Conservation (phyloP, 2,329 filamentous ascomycete species). For the Xylariaceae sp. region DNA sequence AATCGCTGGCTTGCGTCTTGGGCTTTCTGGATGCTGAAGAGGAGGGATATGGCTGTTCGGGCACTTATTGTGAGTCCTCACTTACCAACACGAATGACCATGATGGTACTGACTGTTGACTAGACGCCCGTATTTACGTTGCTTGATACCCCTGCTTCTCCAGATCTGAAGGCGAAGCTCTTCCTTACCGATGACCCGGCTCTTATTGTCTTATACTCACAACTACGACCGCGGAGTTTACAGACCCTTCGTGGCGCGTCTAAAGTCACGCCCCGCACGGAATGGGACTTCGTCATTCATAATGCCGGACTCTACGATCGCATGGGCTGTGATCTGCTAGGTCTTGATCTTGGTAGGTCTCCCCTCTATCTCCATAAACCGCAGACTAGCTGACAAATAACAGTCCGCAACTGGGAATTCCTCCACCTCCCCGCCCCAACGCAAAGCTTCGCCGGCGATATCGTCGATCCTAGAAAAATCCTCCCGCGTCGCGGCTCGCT, state of each 20-base stretch:
- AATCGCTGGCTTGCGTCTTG: slow-evolving; percentile 94
- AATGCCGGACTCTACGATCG: slow-evolving; percentile 79
- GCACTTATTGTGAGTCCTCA: slow-evolving; percentile 63
- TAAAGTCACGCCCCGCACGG: slow-evolving; percentile 69
- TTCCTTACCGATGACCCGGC: slow-evolving; percentile 90
- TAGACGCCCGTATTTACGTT: slow-evolving; percentile 74
- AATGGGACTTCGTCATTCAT: slow-evolving; percentile 86
- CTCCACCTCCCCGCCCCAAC: slow-evolving; percentile 41
- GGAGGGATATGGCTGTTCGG: slow-evolving; percentile 77
- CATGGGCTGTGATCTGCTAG: slow-evolving; percentile 90
- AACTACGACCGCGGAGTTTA: slow-evolving; percentile 73
- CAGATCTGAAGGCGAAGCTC: slow-evolving; percentile 67
- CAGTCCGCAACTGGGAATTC: slow-evolving; percentile 79
- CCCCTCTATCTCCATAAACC: neutral
- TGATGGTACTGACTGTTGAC: slow-evolving; percentile 1
- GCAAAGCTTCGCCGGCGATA: slow-evolving; percentile 40
- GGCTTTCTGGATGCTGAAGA: slow-evolving; percentile 87
- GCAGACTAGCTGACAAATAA: neutral
- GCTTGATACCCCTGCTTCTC: slow-evolving; percentile 61
- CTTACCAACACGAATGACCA: too few species aligned
- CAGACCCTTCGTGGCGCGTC: slow-evolving; percentile 83
- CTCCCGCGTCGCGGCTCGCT: slow-evolving; percentile 68
- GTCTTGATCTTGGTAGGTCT: slow-evolving; percentile 68
- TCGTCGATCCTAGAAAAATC: slow-evolving; percentile 60
- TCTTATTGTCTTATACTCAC: slow-evolving; percentile 78